Conservation (phyloP, 164 flowering plant species). For the Magnolia sinica region DNA sequence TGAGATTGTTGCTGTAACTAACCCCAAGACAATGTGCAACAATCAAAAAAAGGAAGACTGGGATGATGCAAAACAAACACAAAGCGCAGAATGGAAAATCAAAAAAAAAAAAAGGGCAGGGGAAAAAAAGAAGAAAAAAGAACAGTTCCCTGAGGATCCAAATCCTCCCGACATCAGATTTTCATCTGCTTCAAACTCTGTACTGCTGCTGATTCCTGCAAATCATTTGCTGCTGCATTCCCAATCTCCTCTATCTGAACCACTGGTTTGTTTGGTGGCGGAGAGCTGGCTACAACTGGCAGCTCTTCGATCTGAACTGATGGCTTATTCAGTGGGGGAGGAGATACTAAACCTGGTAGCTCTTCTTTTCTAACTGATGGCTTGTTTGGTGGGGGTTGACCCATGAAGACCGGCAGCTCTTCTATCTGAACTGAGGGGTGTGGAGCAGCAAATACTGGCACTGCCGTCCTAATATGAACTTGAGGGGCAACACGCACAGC, state of each 20-base stretch:
- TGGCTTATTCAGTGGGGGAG: not conserved
- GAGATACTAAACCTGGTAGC: not conserved
- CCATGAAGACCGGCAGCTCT: conserved; percentile 32
- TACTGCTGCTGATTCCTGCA: conserved; percentile 26
- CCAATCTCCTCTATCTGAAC: conserved; percentile 22
- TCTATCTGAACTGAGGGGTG: conserved; percentile 8
- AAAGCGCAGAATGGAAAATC: not conserved
- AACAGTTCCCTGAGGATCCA: not conserved
- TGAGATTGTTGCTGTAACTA: not conserved
- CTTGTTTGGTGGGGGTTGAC: conserved; percentile 17
- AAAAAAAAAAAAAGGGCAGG: not conserved
- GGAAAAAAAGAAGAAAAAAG: no score
- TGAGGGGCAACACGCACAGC: conserved; percentile 29
- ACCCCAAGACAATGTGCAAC: not conserved
- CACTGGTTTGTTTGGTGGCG: not conserved
- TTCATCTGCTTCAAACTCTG: conserved; percentile 43
- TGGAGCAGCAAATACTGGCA: conserved; percentile 34
- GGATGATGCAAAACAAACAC: not conserved
- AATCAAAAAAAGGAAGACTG: not conserved
- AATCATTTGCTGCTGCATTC: conserved; percentile 7
- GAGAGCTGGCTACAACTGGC: not conserved
- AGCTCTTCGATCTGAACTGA: conserved; percentile 12
- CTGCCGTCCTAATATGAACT: conserved; percentile 33
- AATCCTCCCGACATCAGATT: conserved; percentile 30
- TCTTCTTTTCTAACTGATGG: conserved; percentile 5